Conservation (phyloP, 805 yeast genomes). For the Saccharomyces cerevisiae region DNA sequence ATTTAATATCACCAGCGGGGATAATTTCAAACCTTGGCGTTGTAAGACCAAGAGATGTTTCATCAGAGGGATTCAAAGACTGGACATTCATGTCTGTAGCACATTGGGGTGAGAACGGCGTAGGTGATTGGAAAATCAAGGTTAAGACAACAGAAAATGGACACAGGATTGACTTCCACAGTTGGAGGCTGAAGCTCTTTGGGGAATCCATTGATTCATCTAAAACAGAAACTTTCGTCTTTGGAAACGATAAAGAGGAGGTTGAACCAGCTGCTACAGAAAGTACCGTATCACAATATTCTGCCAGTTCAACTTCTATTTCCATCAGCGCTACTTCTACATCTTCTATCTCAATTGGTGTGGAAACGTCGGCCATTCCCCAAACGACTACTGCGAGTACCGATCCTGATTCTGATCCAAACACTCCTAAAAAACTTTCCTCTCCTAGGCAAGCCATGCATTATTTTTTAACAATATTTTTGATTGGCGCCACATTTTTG, state of each 20-base stretch:
- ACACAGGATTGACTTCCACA: slow-evolving; percentile 38
- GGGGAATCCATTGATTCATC: slow-evolving; percentile 68
- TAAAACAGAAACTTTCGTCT: slow-evolving; percentile 49
- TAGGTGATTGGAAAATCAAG: slow-evolving; percentile 74
- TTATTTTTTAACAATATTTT: slow-evolving; percentile 51
- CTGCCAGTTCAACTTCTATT: slow-evolving; percentile 2
- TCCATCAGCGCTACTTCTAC: slow-evolving; percentile 2
- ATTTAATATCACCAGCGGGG: slow-evolving; percentile 68
- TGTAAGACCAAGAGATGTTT: slow-evolving; percentile 50
- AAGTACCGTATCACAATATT: background rate
- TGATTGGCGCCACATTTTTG: slow-evolving; percentile 47
- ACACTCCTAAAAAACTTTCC: slow-evolving; percentile 29
- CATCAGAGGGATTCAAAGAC: slow-evolving; percentile 50
- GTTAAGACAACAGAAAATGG: slow-evolving; percentile 42
- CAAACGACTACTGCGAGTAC: slow-evolving; percentile 2
- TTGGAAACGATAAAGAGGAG: slow-evolving; percentile 31
- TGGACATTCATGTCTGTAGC: slow-evolving; percentile 98
- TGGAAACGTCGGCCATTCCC: background rate
- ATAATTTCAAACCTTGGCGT: slow-evolving; percentile 66
- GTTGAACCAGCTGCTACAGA: background rate
- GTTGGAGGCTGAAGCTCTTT: slow-evolving; percentile 75
- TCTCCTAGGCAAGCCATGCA: slow-evolving; percentile 44
- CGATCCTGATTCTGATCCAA: slow-evolving; percentile 13
- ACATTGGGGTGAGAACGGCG: slow-evolving; percentile 94
- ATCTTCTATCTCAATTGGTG: slow-evolving; percentile 1